Base-by-base conservation (phyloP, 371 early-diverging fungal species). In the Rhizopus stolonifer region DNA sequence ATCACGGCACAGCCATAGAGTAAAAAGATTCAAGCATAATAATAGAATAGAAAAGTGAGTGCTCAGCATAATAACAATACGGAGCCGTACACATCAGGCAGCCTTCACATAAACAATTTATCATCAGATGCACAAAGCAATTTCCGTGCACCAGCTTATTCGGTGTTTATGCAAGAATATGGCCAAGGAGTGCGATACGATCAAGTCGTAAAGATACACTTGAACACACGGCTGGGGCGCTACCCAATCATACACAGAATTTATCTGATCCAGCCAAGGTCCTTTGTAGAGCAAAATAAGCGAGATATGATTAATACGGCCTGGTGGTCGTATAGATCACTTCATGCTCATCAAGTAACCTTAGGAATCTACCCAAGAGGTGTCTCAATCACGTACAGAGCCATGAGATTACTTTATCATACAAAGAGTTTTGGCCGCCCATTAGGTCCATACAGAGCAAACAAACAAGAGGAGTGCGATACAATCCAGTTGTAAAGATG, bases 261-360 rank as follows among this genome's bases (percentile, higher is more conserved):
- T 42, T 42, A 42, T 42, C 42, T 42, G 22, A 42, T 18, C 42
- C 42, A 42, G 42, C 22, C 42, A 42, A 19, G 19, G 21, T 17
- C 21, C 42, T 42, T 42, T 42, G 42, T 21, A 42, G 42, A 42
- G 42, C 42, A 42, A 42, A 42, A n/a, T 19, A 42, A 42, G 13
- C 7, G 19, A 34, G 36, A n/a, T 6, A 14, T 8, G 36, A 51
- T 31, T 47, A 54, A 54, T 54, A 54, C 39, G 47, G 39, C 25
- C 49, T 29, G 24, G 48, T 52, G n/a, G n/a, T n/a, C 36, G 52
- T 52, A 44, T 44, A 52, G 52, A 34, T 54, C 36, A 33, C 45
- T 38, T 54, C 54, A 39, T 54, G 48, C 48, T 29, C 32, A 31
- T 17, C 48, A n/a, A 54, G 48, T 47, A 54, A 47, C 54, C 54